Percentiles rank a stretch among this genome's conserved stretches.
Conservation (phyloP, 2,329 filamentous ascomycete species). For the Sclerotinia subarctica region DNA sequence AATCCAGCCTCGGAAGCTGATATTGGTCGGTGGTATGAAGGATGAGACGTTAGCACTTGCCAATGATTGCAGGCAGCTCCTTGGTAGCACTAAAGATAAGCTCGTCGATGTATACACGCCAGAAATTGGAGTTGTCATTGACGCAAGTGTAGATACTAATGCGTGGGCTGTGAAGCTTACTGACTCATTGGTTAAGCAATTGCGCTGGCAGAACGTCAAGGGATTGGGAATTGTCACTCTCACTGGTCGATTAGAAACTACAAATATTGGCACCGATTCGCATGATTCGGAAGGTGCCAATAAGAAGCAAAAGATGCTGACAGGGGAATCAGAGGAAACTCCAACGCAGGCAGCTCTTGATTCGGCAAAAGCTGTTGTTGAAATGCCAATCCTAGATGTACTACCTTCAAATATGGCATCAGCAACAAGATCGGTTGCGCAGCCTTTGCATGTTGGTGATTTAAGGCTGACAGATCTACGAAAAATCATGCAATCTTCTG, state of each 20-base stretch:
- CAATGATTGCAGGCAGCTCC: slow-evolving; percentile 70
- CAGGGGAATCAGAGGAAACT: slow-evolving; percentile 44
- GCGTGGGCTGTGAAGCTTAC: slow-evolving; percentile 94
- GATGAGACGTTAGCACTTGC: slow-evolving; percentile 78
- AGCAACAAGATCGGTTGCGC: slow-evolving; percentile 71
- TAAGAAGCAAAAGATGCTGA: slow-evolving; percentile 45
- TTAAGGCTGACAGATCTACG: slow-evolving; percentile 83
- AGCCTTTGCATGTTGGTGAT: slow-evolving; percentile 92
- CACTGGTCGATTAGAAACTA: slow-evolving; percentile 65
- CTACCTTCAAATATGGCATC: slow-evolving; percentile 61
- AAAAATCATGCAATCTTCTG: slow-evolving; percentile 74
- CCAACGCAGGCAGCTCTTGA: slow-evolving; percentile 26
- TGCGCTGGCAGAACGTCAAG: slow-evolving; percentile 93
- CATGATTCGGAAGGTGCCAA: slow-evolving; percentile 42
- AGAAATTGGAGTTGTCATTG: slow-evolving; percentile 65
- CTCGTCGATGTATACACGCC: slow-evolving; percentile 77
- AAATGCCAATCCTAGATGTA: slow-evolving; percentile 43
- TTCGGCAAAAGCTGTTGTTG: slow-evolving; percentile 22
- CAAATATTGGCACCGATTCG: slow-evolving; percentile 42
- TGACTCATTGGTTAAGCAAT: slow-evolving; percentile 75
- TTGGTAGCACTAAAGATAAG: slow-evolving; percentile 47
- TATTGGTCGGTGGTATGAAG: slow-evolving; percentile 78
- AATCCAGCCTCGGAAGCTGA: slow-evolving; percentile 89
- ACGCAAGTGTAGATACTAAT: slow-evolving; percentile 96
- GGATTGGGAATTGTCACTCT: slow-evolving; percentile 90